phyloP scores from a whole-genome alignment of 495 filamentous ascomycete genomes.

The Clavariopsis aquatica region DNA sequence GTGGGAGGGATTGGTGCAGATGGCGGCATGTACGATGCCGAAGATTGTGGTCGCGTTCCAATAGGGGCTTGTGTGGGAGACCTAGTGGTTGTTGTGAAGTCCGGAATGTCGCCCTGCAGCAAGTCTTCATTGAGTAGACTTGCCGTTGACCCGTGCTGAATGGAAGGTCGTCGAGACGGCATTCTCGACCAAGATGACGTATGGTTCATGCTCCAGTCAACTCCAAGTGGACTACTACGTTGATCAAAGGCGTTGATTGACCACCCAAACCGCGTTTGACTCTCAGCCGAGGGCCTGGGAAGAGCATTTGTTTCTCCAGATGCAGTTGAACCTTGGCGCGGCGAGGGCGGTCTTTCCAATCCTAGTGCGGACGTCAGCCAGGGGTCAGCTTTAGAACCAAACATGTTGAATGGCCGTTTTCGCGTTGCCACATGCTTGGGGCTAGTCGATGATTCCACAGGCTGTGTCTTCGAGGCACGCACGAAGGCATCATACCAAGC shows the following conservation, averaged over 20 bases:
- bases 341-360: conserved; percentile 39
- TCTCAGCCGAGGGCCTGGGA: conserved; percentile 44
- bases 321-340: conserved; percentile 43
- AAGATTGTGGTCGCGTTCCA: conserved; percentile 44
- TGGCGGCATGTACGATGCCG: conserved; percentile 30
- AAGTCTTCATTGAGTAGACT: conserved; percentile 41
- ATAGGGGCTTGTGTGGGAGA: conserved; percentile 45
- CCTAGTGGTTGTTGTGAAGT: conserved; percentile 37
- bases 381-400: conserved; percentile 38
- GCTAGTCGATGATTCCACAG: conserved; percentile 33
- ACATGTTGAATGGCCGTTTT: conserved; percentile 38
- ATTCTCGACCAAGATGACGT: conserved; percentile 39
- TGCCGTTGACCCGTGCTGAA: conserved; percentile 43
- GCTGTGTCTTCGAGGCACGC: conserved; percentile 27
- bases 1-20: conserved; percentile 21
- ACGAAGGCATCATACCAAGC: conserved; percentile 36
- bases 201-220: conserved; percentile 35
- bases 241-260: conserved; percentile 27
- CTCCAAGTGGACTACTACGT: conserved; percentile 36
- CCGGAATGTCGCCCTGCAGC: conserved; percentile 38
- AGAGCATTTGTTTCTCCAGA: conserved; percentile 40
- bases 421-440: conserved; percentile 37
- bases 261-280: conserved; percentile 40
- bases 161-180: conserved; percentile 44
- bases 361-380: conserved; percentile 36